Percentiles rank a stretch among this genome's conserved stretches.
These are phyloP conservation scores for Actinidia chinensis DNA, from an alignment of 179 eudicot genomes.

Conservation along the genomic window DNA sequence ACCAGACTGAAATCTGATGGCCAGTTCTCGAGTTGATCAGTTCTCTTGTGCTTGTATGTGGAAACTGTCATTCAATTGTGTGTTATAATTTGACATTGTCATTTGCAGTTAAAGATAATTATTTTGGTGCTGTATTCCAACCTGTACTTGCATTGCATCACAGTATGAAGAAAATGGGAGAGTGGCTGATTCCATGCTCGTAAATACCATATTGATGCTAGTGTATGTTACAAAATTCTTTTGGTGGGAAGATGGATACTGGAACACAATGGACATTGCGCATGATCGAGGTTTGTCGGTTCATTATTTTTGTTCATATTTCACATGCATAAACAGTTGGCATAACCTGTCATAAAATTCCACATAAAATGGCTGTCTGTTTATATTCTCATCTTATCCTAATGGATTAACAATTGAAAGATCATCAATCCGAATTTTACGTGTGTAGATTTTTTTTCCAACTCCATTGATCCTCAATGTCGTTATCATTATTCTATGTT, in stretches of 20 bases:
- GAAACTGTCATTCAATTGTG: slow-evolving; percentile 28
- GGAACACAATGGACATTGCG: slow-evolving; percentile 99
- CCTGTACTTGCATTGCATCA: not conserved
- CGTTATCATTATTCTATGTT: slow-evolving; percentile 15
- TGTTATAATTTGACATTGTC: slow-evolving; percentile 35
- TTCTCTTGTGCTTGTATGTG: not conserved
- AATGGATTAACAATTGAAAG: not conserved
- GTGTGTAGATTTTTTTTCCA: not conserved
- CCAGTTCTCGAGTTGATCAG: not conserved
- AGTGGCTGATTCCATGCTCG: slow-evolving; percentile 86
- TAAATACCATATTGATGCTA: slow-evolving; percentile 78
- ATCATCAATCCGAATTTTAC: not conserved
- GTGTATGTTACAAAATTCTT: slow-evolving; percentile 92
- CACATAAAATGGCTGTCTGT: not conserved
- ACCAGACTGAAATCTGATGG: not conserved
- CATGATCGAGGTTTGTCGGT: slow-evolving; percentile 88
- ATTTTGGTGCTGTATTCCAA: not conserved
- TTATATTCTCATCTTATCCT: not conserved
- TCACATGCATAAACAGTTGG: slow-evolving; percentile 10
- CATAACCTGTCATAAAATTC: no score
- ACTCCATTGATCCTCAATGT: not conserved
- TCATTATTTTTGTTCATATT: slow-evolving; percentile 6
- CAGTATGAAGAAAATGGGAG: slow-evolving; percentile 85
- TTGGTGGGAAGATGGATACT: slow-evolving; percentile 99
- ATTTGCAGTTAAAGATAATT: slow-evolving; percentile 10